These are phyloP conservation scores for Exophiala xenobiotica DNA, from an alignment of 2,329 filamentous ascomycete species.

Conservation along the genomic window DNA sequence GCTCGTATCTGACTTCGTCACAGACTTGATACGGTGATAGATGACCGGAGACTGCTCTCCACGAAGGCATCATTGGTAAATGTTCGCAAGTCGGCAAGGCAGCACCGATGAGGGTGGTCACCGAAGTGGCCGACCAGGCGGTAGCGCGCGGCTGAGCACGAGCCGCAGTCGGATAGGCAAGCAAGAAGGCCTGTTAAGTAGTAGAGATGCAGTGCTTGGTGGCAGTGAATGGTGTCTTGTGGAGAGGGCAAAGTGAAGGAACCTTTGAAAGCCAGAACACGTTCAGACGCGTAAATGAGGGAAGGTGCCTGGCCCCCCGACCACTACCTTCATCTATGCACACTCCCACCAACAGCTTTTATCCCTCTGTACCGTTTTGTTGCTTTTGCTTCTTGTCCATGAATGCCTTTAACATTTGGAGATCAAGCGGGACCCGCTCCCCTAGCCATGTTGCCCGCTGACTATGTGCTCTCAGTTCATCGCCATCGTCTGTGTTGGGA, in stretches of 20 bases:
- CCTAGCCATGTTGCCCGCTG: slow-evolving; percentile 47
- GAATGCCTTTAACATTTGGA: slow-evolving; percentile 37
- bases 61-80: not conserved
- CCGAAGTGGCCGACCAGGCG: not conserved
- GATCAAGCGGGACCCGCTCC: slow-evolving; percentile 46
- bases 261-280: too few species aligned
- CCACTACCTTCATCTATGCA: not conserved
- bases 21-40: not conserved
- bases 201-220: too few species aligned
- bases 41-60: not conserved
- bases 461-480: slow-evolving; percentile 49
- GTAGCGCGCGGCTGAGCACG: not conserved
- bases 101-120: not conserved
- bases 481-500: slow-evolving; percentile 69
- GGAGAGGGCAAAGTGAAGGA: too few species aligned
- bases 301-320: not conserved
- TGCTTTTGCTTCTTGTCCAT: slow-evolving; percentile 5
- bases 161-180: too few species aligned
- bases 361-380: slow-evolving; percentile 4
- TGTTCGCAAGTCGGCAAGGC: not conserved
- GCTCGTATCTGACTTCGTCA: not conserved
- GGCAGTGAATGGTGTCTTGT: too few species aligned
- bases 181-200: too few species aligned
- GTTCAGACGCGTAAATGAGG: too few species aligned
- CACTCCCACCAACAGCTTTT: not conserved